Conservation (phyloP, 2,329 filamentous ascomycete species). For the Pestalotiopsis sp. region DNA sequence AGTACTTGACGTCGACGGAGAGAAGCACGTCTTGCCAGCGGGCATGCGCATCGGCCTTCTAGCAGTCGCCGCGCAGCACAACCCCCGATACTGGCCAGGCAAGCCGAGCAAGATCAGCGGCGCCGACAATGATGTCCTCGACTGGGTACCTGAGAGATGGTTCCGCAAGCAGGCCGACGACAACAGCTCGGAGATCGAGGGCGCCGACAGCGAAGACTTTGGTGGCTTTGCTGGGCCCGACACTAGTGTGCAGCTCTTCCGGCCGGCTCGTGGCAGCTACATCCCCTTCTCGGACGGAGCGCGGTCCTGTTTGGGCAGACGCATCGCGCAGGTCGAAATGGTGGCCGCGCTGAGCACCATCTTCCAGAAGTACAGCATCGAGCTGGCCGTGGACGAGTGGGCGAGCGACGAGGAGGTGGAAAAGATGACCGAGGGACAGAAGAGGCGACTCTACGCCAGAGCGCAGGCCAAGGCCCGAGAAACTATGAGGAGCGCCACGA, state of each 20-base stretch:
- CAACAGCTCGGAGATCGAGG: constrained; percentile 19
- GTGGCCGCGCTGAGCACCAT: constrained; percentile 56
- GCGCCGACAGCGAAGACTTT: constrained; percentile 53
- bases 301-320: constrained; percentile 58
- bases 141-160: constrained; percentile 77
- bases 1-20: constrained; percentile 60
- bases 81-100: constrained; percentile 74
- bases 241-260: constrained; percentile 64
- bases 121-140: constrained; percentile 59
- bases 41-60: constrained; percentile 58
- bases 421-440: constrained; percentile 48
- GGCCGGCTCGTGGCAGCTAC: constrained; percentile 58
- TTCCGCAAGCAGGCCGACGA: constrained; percentile 41
- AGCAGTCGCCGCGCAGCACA: constrained; percentile 61
- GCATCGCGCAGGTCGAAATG: constrained; percentile 63
- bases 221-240: constrained; percentile 63
- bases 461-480: constrained; percentile 58
- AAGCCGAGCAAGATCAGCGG: constrained; percentile 46
- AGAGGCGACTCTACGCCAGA: constrained; percentile 59
- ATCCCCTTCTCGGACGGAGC: constrained; percentile 62
- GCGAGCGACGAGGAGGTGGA: constrained; percentile 56
- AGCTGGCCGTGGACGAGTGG: constrained; percentile 69
- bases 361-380: constrained; percentile 65
- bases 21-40: constrained; percentile 43
- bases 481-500: constrained; percentile 57